Base-by-base conservation (phyloP, 192 early-diverging fungal genomes). In the Radiomyces spectabilis region DNA sequence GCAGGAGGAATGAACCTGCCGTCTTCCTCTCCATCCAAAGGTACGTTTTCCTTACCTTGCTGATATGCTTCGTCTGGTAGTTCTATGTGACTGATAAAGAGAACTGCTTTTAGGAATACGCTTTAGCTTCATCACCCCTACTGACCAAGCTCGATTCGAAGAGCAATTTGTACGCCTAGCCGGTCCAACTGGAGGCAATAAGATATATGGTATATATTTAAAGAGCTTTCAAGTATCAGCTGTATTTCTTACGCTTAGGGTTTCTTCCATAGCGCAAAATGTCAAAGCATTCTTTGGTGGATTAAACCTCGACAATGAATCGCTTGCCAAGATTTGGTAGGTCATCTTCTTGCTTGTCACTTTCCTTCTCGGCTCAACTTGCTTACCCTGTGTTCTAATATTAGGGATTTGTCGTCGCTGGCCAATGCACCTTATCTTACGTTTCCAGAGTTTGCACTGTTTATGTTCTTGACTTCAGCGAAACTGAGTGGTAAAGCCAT, bases 361-460 rank as follows among this genome's bases (percentile, higher is more conserved):
- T 48, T n/a, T 33, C 9, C 29, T 61, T 16, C 9, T 40, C 31
- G 8, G 4, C 22, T 4, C 4, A 8, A 16, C 29, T 2, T 26
- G 8, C 18, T 4, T n/a, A 16, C 12, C 33, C 10, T 31, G 30
- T 44, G 4, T 24, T 16, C 30, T n/a, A n/a, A n/a, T n/a, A n/a
- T 45, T 37, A 74, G 83, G 83, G 79, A 81, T 49, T 65, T 85
- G 13, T 64, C 81, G 8, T 78, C 80, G 34, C 48, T 77, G 0
- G 57, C 62, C 18, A 54, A 62, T 3, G 41, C 61, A 29, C 78
- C 76, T 5, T 65, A 75, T 22, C 61, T 85, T 18, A 70, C 76
- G 25, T 65, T 82, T 42, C 61, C 81, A 0, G 83, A 85, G 55
- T 85, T 85, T 61, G 76, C 70, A 34, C 56, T 85, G 41, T 77